Percentiles rank a stretch among this genome's conserved stretches.
phyloP scores from a whole-genome alignment of 495 filamentous ascomycete species.

The Penicillium herquei region DNA sequence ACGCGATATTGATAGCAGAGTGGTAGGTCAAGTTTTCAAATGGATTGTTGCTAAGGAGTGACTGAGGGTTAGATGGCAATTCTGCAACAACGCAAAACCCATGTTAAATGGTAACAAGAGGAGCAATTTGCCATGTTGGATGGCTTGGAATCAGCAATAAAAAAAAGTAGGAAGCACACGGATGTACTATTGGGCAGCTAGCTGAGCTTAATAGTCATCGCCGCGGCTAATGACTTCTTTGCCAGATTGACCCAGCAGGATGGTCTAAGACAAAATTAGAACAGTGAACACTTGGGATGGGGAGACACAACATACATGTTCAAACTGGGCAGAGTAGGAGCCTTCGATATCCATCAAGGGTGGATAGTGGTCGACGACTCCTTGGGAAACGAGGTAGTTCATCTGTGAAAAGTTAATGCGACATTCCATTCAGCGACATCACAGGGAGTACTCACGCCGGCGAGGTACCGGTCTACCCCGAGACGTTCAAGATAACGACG shows the following conservation, averaged over 20 bases:
- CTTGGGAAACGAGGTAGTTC: slow-evolving; percentile 51
- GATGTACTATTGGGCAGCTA: background rate
- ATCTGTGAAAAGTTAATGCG: slow-evolving; percentile 30
- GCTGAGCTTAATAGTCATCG: slow-evolving; percentile 6
- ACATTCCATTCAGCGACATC: background rate
- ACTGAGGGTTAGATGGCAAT: background rate
- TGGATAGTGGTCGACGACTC: slow-evolving; percentile 52
- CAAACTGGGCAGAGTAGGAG: slow-evolving; percentile 60
- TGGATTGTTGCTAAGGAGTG: background rate
- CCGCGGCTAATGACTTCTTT: slow-evolving; percentile 11
- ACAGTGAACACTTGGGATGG: background rate
- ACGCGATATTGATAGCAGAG: no score
- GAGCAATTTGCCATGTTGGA: background rate
- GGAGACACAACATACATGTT: slow-evolving; percentile 48
- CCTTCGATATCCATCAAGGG: slow-evolving; percentile 56
- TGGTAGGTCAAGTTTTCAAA: no score
- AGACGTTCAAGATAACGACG: slow-evolving; percentile 63
- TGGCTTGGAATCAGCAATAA: background rate
- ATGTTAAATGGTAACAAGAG: background rate
- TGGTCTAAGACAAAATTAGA: background rate
- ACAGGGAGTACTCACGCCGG: slow-evolving; percentile 44
- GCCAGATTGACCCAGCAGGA: slow-evolving; percentile 1
- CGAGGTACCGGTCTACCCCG: slow-evolving; percentile 58
- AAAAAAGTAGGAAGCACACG: background rate
- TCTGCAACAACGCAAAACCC: background rate